Percentiles rank a stretch among this genome's conserved stretches.
Conservation (phyloP, 805 yeast species). For the Teunomyces stri region DNA sequence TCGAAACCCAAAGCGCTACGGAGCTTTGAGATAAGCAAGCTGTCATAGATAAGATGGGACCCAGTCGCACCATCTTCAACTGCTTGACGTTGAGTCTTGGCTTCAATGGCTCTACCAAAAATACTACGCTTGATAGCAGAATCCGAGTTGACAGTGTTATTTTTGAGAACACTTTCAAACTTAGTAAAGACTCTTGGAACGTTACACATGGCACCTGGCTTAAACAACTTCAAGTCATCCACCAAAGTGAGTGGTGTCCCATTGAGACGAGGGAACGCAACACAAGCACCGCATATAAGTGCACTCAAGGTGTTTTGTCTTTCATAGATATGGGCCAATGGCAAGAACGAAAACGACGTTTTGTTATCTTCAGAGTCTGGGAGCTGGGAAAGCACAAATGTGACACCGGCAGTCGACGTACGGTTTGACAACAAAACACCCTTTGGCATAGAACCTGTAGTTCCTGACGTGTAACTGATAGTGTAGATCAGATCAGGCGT, state of each 20-base stretch:
- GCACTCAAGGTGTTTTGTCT: slow-evolving; percentile 24
- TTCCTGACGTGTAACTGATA: slow-evolving; percentile 27
- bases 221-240: slow-evolving; percentile 22
- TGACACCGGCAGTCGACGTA: slow-evolving; percentile 18
- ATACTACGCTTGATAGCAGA: slow-evolving; percentile 16
- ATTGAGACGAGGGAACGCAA: slow-evolving; percentile 21
- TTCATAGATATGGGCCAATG: slow-evolving; percentile 39
- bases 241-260: slow-evolving; percentile 23
- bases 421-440: slow-evolving; percentile 23
- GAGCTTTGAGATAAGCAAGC: slow-evolving; percentile 28
- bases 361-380: not conserved
- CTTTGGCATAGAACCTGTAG: slow-evolving; percentile 26
- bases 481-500: slow-evolving; percentile 18
- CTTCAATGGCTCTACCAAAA: slow-evolving; percentile 15
- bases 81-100: slow-evolving; percentile 16
- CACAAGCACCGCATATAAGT: slow-evolving; percentile 22
- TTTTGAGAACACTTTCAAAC: slow-evolving; percentile 23
- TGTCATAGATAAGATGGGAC: slow-evolving; percentile 15
- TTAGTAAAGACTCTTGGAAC: slow-evolving; percentile 28
- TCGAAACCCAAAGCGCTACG: slow-evolving; percentile 32
- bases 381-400: slow-evolving; percentile 13
- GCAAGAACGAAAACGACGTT: slow-evolving; percentile 25
- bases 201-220: slow-evolving; percentile 23
- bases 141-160: slow-evolving; percentile 20
- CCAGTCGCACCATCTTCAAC: slow-evolving; percentile 16